Conservation (phyloP, 768 basidiomycete species). For the Suillus discolor region DNA sequence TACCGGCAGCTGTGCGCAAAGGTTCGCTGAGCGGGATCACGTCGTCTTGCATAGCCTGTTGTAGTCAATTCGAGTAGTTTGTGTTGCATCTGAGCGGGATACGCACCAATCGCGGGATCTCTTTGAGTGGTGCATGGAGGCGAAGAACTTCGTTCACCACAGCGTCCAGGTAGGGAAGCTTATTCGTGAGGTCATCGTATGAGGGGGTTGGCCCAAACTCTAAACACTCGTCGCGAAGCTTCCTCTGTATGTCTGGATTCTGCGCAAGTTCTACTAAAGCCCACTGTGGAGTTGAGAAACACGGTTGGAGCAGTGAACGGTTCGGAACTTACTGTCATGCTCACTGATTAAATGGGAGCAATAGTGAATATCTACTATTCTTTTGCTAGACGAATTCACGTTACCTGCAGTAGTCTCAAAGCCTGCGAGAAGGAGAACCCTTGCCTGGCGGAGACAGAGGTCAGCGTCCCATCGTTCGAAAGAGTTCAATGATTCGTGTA, state of each 20-base stretch:
- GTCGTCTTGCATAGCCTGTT: slow-evolving; percentile 41
- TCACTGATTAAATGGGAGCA: neutral
- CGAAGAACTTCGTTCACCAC: slow-evolving; percentile 42
- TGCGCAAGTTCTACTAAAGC: slow-evolving; percentile 33
- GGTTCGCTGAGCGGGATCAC: slow-evolving; percentile 40
- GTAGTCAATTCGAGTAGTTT: neutral
- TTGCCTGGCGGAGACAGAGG: slow-evolving; percentile 13
- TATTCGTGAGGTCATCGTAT: slow-evolving; percentile 40
- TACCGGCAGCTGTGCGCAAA: slow-evolving; percentile 28
- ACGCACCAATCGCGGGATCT: slow-evolving; percentile 36
- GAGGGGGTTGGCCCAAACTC: slow-evolving; percentile 33
- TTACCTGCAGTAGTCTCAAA: slow-evolving; percentile 29
- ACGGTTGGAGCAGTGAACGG: neutral
- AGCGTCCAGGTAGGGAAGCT: slow-evolving; percentile 44
- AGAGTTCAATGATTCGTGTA: neutral
- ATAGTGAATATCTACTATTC: neutral
- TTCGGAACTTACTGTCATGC: slow-evolving; percentile 13
- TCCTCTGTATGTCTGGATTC: slow-evolving; percentile 27
- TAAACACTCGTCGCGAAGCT: slow-evolving; percentile 31
- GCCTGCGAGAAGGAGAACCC: slow-evolving; percentile 16
- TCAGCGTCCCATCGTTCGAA: neutral
- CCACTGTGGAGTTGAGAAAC: slow-evolving; percentile 28
- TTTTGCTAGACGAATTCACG: slow-evolving; percentile 2
- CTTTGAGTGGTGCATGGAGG: slow-evolving; percentile 36
- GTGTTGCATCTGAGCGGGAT: neutral